A percentile compares a stretch with the other conserved stretches of the same genome.
Conservation (phyloP, 169 alveolate genomes). For the Cryptosporidium sp. region DNA sequence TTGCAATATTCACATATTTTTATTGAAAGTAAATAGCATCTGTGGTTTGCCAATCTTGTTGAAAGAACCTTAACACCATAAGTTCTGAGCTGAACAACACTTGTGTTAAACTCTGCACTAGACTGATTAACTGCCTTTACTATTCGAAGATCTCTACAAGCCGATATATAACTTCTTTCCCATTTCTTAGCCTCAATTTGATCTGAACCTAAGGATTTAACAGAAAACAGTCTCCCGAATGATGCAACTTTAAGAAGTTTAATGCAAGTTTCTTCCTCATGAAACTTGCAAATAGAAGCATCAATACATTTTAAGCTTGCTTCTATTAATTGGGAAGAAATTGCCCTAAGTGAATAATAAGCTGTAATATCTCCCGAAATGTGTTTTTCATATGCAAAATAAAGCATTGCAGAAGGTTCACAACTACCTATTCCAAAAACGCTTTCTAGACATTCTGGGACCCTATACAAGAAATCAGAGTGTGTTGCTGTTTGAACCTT, state of each 20-base stretch:
- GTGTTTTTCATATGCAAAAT: conserved; percentile 83
- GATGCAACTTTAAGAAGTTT: conserved; percentile 53
- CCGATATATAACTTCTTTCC: conserved; percentile 50
- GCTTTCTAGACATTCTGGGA: conserved; percentile 78
- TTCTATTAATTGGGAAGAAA: conserved; percentile 80
- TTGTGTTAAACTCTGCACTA: conserved; percentile 54
- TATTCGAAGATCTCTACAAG: conserved; percentile 73
- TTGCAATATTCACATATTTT: conserved; percentile 84
- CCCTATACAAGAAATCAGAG: conserved; percentile 80
- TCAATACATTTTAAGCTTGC: conserved; percentile 83
- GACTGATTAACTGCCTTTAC: conserved; percentile 46
- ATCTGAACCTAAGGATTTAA: conserved; percentile 12
- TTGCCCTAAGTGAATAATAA: conserved; percentile 84
- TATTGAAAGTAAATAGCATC: conserved; percentile 81
- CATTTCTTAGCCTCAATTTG: conserved; percentile 14
- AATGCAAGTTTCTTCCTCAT: conserved; percentile 76
- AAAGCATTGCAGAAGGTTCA: conserved; percentile 85
- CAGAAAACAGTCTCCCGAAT: conserved; percentile 46
- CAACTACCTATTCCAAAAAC: conserved; percentile 83
- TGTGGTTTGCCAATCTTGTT: conserved; percentile 65
- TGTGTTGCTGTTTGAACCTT: conserved; percentile 78
- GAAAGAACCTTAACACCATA: conserved; percentile 43
- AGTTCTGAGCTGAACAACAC: conserved; percentile 41
- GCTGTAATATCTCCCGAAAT: conserved; percentile 83
- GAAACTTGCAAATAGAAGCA: conserved; percentile 83